A percentile compares a stretch with the other conserved stretches of the same genome.
Conservation (phyloP, 345 rosid genomes). For the Eucalyptus tenuipes region DNA sequence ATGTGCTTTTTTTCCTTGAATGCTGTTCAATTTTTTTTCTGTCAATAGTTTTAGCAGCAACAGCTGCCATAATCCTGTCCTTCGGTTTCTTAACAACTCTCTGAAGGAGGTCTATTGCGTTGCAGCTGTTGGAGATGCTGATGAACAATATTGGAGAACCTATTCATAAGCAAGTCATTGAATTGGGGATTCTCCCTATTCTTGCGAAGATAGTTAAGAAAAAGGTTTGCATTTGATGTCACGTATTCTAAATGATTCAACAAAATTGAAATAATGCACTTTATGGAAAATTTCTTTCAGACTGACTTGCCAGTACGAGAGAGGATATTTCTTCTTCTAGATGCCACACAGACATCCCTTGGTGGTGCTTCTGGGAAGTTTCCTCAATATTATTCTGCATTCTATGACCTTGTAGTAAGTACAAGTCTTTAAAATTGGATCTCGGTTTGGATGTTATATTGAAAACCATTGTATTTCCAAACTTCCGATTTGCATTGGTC, state of each 20-base stretch:
- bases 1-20: background rate
- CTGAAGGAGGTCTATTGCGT: background rate
- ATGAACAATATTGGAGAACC: slow-evolving; percentile 90
- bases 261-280: background rate
- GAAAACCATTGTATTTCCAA: background rate
- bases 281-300: slow-evolving; percentile 17
- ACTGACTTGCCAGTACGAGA: slow-evolving; percentile 83
- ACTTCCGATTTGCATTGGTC: background rate
- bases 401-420: slow-evolving; percentile 92
- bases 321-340: slow-evolving; percentile 89
- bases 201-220: slow-evolving; percentile 95
- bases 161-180: slow-evolving; percentile 72
- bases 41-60: background rate
- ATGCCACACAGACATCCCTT: slow-evolving; percentile 93
- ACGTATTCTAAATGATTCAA: background rate
- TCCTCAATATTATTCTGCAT: slow-evolving; percentile 81
- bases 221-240: slow-evolving; percentile 44
- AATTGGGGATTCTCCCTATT: slow-evolving; percentile 54
- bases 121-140: slow-evolving; percentile 61
- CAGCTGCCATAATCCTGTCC: background rate
- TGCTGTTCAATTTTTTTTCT: background rate
- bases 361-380: slow-evolving; percentile 90
- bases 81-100: background rate
- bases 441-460: background rate
- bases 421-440: background rate